phyloP scores from a whole-genome alignment of 306 rosid genomes.

The Medicago lupulina region DNA sequence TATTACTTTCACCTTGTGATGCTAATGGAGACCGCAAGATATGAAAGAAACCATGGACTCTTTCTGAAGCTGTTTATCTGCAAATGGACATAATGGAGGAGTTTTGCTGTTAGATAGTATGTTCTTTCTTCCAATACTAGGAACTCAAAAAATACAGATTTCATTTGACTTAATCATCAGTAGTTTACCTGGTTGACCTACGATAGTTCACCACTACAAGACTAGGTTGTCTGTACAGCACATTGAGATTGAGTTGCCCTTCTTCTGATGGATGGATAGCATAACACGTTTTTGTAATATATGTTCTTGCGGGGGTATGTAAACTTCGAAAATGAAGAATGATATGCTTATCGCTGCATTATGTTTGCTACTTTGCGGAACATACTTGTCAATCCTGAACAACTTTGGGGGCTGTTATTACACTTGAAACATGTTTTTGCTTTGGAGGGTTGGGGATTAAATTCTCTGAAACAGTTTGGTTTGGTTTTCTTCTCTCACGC shows the following conservation, averaged over 20 bases:
- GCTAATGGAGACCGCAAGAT: constrained; percentile 34
- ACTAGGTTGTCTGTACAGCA: constrained; percentile 40
- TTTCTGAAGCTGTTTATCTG: constrained; percentile 41
- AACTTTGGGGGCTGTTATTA: constrained; percentile 56
- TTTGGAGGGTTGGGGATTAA: constrained; percentile 54
- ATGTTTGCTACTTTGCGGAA: constrained; percentile 46
- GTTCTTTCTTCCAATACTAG: constrained; percentile 39
- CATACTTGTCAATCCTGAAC: constrained; percentile 56
- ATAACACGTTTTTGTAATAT: constrained; percentile 33
- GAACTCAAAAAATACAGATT: constrained; percentile 33
- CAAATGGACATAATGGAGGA: constrained; percentile 38
- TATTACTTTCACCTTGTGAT: constrained; percentile 42
- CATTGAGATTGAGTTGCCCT: constrained; percentile 34
- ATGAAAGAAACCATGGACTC: constrained; percentile 36
- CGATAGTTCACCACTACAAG: constrained; percentile 37
- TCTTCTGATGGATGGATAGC: constrained; percentile 40
- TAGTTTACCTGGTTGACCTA: constrained; percentile 43
- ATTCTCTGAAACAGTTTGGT: constrained; percentile 54
- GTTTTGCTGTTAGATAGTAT: constrained; percentile 38
- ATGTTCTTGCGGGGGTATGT: constrained; percentile 33
- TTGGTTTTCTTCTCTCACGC: constrained; percentile 50
- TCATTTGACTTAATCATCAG: constrained; percentile 43
- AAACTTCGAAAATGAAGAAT: constrained; percentile 44
- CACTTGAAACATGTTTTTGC: constrained; percentile 49
- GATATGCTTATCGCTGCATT: constrained; percentile 46